Conservation (phyloP, 805 yeast species). For the Allodekkera sacchari region DNA sequence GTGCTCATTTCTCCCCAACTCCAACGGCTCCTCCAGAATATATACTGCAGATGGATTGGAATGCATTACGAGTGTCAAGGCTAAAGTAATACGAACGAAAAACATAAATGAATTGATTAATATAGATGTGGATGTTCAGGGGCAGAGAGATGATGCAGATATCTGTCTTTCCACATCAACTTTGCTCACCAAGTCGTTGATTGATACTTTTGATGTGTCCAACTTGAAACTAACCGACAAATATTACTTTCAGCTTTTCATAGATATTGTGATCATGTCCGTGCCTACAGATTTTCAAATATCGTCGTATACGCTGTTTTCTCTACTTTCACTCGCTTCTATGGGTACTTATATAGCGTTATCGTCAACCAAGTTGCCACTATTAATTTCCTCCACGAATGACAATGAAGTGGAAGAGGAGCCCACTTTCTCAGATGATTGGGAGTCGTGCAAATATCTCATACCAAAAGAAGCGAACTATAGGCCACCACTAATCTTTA, state of each 20-base stretch:
- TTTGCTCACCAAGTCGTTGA: constrained; percentile 45
- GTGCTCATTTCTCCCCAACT: constrained; percentile 71
- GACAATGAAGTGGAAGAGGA: constrained; percentile 69
- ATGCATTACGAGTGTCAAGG: constrained; percentile 84
- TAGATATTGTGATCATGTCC: constrained; percentile 75
- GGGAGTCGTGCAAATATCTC: constrained; percentile 49
- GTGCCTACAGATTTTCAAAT: constrained; percentile 31
- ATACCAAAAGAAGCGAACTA: constrained; percentile 30
- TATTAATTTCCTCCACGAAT: constrained; percentile 58
- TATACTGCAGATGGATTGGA: constrained; percentile 86
- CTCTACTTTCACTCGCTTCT: constrained; percentile 52
- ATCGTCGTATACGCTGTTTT: constrained; percentile 65
- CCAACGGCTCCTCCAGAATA: constrained; percentile 89
- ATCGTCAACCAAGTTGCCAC: constrained; percentile 68
- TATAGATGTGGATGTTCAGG: constrained; percentile 76
- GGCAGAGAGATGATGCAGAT: constrained; percentile 71
- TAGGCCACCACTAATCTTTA: constrained; percentile 70
- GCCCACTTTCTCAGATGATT: constrained; percentile 87
- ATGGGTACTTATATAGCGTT: constrained; percentile 77
- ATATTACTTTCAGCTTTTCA: constrained; percentile 66
- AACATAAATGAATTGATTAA: constrained; percentile 45
- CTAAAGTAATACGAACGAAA: constrained; percentile 53
- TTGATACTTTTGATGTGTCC: constrained; percentile 42
- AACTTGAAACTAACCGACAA: constrained; percentile 58
- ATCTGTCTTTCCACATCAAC: constrained; percentile 57